phyloP scores from a whole-genome alignment of 129 eudicot species.

The Deinandra increscens region DNA sequence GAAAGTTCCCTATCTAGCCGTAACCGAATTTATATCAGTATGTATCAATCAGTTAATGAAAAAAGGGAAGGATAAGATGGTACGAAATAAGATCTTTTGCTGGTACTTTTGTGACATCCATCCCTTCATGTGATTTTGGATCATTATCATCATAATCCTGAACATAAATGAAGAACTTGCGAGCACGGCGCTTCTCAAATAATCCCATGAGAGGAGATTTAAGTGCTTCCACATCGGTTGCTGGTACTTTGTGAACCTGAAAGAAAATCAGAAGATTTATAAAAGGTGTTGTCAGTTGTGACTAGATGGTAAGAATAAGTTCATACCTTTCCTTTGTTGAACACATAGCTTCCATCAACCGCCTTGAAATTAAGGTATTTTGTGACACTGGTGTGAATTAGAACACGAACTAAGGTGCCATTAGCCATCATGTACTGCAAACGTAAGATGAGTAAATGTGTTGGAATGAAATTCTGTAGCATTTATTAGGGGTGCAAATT shows the following conservation, averaged over 20 bases:
- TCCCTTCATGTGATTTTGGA: conserved; percentile 64
- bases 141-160: conserved; percentile 63
- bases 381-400: conserved; percentile 69
- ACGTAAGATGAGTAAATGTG: conserved; percentile 4
- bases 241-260: conserved; percentile 71
- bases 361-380: conserved; percentile 71
- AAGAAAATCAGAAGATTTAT: conserved; percentile 7
- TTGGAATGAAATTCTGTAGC: not conserved
- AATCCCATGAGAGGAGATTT: conserved; percentile 76
- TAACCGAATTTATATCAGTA: too few relatives aligned
- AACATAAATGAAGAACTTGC: conserved; percentile 67
- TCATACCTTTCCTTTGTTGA: conserved; percentile 64
- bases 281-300: not conserved
- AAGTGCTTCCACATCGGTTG: conserved; percentile 71
- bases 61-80: conserved; percentile 21
- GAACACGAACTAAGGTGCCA: conserved; percentile 64
- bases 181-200: conserved; percentile 68
- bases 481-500: too few relatives aligned
- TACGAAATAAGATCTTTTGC: conserved; percentile 72
- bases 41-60: not conserved
- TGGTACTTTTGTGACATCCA: conserved; percentile 63
- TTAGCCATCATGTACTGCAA: conserved; percentile 80
- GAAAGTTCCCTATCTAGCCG: too few relatives aligned
- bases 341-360: conserved; percentile 71
- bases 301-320: not conserved